Evolutionary conservation across 345 rosid genomes (phyloP).

Genomic region (Eucalyptus victrix): DNA sequence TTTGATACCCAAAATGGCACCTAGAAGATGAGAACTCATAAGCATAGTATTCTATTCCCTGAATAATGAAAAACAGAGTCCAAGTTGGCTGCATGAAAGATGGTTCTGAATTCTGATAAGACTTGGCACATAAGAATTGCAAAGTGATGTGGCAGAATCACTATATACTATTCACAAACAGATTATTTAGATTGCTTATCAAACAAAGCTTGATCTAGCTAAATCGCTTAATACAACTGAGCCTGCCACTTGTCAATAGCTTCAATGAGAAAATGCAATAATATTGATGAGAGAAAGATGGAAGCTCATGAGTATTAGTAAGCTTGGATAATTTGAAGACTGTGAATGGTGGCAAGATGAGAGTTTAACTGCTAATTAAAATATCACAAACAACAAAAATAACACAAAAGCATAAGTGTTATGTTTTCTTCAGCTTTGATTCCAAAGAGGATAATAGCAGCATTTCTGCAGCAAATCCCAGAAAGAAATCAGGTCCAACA

Average conservation of each 20-base stretch:
- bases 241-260: not conserved
- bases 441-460: not conserved
- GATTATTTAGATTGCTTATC: not conserved
- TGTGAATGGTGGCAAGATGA: not conserved
- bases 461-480: not conserved
- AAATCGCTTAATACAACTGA: not conserved
- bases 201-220: not conserved
- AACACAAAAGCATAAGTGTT: not conserved
- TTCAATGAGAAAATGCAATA: not conserved
- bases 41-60: not conserved
- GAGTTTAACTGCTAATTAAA: not conserved
- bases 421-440: not conserved
- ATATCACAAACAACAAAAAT: not conserved
- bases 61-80: not conserved
- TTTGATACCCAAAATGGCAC: conserved; percentile 10
- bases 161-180: not conserved
- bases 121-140: not conserved
- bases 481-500: not conserved
- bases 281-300: not conserved
- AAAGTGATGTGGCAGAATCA: not conserved
- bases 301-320: not conserved
- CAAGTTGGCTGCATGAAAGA: not conserved
- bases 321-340: not conserved
- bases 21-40: not conserved
- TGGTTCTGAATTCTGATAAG: not conserved